These are phyloP conservation scores for Quercus ilex DNA, from an alignment of 306 rosid species.

Conservation along the genomic window DNA sequence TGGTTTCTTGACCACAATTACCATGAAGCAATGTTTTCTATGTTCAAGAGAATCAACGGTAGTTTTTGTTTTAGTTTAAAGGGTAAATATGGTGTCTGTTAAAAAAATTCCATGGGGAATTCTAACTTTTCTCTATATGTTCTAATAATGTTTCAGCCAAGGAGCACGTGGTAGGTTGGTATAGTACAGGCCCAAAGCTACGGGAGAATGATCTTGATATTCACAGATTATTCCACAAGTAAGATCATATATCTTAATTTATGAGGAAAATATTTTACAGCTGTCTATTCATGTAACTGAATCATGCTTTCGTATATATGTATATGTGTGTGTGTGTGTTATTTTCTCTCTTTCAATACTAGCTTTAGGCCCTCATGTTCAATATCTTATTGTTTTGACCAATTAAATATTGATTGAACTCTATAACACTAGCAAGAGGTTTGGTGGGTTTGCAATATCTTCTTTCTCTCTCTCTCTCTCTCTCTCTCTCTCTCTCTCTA, in stretches of 20 bases:
- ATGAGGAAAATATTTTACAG: background rate
- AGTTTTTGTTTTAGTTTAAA: background rate
- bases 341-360: background rate
- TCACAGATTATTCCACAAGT: constrained; percentile 78
- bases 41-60: constrained; percentile 98
- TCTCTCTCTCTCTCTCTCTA: no score
- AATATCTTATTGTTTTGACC: background rate
- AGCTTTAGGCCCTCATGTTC: background rate
- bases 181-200: constrained; percentile 89
- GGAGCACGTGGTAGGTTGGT: constrained; percentile 95
- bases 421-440: background rate
- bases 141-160: constrained; percentile 51
- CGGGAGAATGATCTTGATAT: constrained; percentile 88
- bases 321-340: no score
- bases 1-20: constrained; percentile 97
- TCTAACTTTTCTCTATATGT: background rate
- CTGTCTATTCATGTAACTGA: background rate
- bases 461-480: background rate
- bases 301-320: background rate
- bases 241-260: constrained; percentile 18
- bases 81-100: background rate
- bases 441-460: background rate
- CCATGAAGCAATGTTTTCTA: constrained; percentile 86
- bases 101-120: background rate
- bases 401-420: background rate